Evolutionary conservation across 2,329 filamentous ascomycete genomes (phyloP).

Genomic region (Trichophaea hybrida): DNA sequence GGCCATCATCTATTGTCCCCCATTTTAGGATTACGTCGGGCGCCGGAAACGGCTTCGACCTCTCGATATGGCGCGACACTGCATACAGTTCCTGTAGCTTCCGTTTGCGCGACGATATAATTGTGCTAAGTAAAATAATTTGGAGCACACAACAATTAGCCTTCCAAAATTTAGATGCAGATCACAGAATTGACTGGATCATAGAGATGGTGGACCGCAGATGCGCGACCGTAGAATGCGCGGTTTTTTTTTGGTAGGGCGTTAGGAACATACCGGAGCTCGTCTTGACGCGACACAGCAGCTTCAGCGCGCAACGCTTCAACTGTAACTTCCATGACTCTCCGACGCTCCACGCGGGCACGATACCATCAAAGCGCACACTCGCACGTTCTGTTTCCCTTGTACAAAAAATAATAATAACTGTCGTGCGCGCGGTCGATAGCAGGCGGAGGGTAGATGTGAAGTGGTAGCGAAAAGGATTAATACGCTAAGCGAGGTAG

Average conservation of each 20-base stretch:
- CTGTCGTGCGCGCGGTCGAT: too few relatives aligned
- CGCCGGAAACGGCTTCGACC: conserved; percentile 45
- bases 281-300: conserved; percentile 1
- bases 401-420: too few relatives aligned
- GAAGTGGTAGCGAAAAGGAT: not conserved
- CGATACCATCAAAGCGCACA: too few relatives aligned
- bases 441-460: not conserved
- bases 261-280: conserved; percentile 4
- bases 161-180: not conserved
- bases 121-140: conserved; percentile 3
- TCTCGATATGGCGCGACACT: conserved; percentile 52
- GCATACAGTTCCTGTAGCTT: conserved; percentile 78
- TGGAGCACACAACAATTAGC: conserved; percentile 1
- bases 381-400: too few relatives aligned
- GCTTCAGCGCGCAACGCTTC: conserved; percentile 6
- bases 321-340: not conserved
- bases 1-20: conserved; percentile 15
- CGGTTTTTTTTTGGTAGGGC: not conserved
- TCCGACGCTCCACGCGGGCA: too few relatives aligned
- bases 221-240: not conserved
- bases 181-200: not conserved
- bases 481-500: conserved; percentile 5
- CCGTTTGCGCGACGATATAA: conserved; percentile 60
- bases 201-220: not conserved
- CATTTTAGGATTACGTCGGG: conserved; percentile 38